These are phyloP conservation scores for Huntiella moniliformis DNA, from an alignment of 2,329 filamentous ascomycete species.

Conservation along the genomic window DNA sequence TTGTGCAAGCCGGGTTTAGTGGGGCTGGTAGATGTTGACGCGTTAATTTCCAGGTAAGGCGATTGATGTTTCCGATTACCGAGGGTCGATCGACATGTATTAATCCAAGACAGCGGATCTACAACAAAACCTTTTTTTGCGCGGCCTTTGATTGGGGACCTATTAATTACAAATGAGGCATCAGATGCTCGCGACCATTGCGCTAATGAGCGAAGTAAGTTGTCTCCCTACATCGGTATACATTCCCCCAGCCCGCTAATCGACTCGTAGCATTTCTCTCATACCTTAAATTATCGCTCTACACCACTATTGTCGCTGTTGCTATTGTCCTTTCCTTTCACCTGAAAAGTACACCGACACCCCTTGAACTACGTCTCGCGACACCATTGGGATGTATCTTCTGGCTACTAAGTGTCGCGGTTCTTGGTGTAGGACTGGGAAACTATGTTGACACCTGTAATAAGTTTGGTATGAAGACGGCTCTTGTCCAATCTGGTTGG, in stretches of 20 bases:
- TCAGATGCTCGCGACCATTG: conserved; percentile 63
- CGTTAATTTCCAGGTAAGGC: too few species aligned
- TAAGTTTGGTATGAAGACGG: conserved; percentile 58
- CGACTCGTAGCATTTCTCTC: conserved; percentile 51
- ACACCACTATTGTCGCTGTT: conserved; percentile 75
- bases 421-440: conserved; percentile 54
- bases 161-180: conserved; percentile 56
- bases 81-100: background rate
- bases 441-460: conserved; percentile 74
- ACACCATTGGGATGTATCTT: conserved; percentile 74
- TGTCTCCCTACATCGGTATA: background rate
- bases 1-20: too few species aligned
- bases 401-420: conserved; percentile 65
- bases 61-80: background rate
- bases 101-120: background rate
- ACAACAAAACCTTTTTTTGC: conserved; percentile 27
- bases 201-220: conserved; percentile 53
- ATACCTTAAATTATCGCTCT: conserved; percentile 73
- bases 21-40: too few species aligned
- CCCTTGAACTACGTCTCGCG: conserved; percentile 56
- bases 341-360: conserved; percentile 51
- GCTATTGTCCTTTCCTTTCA: conserved; percentile 92
- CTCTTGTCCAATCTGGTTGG: conserved; percentile 84
- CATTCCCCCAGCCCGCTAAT: background rate
- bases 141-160: conserved; percentile 43